Percentiles rank a stretch among this genome's conserved stretches.
These are phyloP conservation scores for Fusarium beomiforme DNA, from an alignment of 2,329 filamentous ascomycete genomes.

Conservation along the genomic window DNA sequence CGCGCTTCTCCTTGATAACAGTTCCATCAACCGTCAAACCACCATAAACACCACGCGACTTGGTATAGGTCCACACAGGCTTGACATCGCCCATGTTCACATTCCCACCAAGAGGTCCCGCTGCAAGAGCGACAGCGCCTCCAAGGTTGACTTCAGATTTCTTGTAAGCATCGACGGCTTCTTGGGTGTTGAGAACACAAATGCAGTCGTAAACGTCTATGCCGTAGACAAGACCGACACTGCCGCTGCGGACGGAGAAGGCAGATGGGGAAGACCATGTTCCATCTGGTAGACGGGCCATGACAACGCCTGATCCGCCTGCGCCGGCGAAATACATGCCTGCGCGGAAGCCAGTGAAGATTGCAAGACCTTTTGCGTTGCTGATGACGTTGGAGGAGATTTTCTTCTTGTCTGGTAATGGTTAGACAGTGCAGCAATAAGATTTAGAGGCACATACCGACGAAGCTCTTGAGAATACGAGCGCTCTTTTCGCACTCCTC, in stretches of 20 bases:
- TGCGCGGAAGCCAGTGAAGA: conserved; percentile 13
- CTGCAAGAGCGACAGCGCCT: background rate
- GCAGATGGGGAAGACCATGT: background rate
- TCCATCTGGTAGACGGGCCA: background rate
- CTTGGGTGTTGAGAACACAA: conserved; percentile 1
- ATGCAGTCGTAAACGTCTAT: conserved; percentile 15
- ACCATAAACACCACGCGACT: conserved; percentile 1
- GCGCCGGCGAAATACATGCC: conserved; percentile 16
- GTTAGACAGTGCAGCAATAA: background rate
- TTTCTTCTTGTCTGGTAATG: background rate
- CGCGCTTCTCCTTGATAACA: background rate
- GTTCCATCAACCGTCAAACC: conserved; percentile 15
- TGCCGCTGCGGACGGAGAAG: conserved; percentile 12
- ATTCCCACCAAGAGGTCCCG: background rate
- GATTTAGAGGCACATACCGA: background rate
- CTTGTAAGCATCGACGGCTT: background rate
- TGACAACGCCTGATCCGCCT: conserved; percentile 4
- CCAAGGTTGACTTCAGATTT: conserved; percentile 9
- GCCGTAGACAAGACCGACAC: conserved; percentile 10
- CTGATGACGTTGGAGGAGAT: background rate
- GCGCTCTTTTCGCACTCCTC: conserved; percentile 12
- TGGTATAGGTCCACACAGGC: conserved; percentile 13
- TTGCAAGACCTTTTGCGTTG: conserved; percentile 5
- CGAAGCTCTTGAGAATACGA: background rate
- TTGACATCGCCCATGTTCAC: background rate